Conservation (phyloP, 768 basidiomycete species). For the Amanita thiersii region DNA sequence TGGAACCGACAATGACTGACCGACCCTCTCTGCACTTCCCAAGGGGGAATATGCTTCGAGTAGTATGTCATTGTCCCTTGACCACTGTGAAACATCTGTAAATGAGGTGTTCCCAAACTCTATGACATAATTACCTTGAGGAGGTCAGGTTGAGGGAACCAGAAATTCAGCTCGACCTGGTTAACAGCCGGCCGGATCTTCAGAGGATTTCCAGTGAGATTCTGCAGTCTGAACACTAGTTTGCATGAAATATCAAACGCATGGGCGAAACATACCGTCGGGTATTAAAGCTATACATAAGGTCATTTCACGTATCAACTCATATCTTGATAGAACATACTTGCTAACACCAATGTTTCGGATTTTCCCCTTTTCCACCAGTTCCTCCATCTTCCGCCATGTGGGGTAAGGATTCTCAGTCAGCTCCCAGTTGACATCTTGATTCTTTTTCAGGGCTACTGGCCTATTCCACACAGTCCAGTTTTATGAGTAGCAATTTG, state of each 20-base stretch:
- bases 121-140: slow-evolving; percentile 34
- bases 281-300: slow-evolving; percentile 46
- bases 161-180: slow-evolving; percentile 74
- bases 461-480: slow-evolving; percentile 37
- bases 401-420: slow-evolving; percentile 69
- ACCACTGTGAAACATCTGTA: slow-evolving; percentile 42
- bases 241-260: slow-evolving; percentile 12
- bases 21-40: slow-evolving; percentile 52
- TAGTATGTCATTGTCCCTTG: slow-evolving; percentile 54
- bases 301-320: neutral
- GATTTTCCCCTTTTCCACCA: slow-evolving; percentile 70
- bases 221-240: slow-evolving; percentile 35
- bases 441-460: slow-evolving; percentile 54
- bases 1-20: slow-evolving; percentile 48
- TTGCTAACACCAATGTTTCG: slow-evolving; percentile 83
- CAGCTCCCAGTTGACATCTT: slow-evolving; percentile 33
- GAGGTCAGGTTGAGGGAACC: slow-evolving; percentile 73
- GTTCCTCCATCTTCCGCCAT: slow-evolving; percentile 73
- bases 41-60: slow-evolving; percentile 76
- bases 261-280: slow-evolving; percentile 26
- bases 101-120: neutral
- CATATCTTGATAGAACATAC: slow-evolving; percentile 22
- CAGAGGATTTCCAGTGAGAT: slow-evolving; percentile 52
- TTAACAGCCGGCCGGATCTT: slow-evolving; percentile 63
- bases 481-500: neutral